Conservation (phyloP, 176 grass and related monocot species). For the Tuctoria greenei region DNA sequence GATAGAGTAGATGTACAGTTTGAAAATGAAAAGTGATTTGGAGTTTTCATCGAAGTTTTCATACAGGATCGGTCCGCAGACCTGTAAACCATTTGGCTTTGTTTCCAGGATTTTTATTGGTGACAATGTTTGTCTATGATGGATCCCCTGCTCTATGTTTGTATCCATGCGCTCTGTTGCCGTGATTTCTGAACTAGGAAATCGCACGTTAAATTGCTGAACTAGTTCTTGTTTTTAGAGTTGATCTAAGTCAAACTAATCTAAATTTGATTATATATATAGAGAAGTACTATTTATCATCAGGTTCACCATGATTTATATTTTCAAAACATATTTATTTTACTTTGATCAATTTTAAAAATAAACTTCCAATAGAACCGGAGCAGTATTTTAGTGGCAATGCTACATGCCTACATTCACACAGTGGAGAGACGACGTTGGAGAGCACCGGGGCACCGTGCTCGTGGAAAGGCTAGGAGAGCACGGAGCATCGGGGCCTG, state of each 20-base stretch:
- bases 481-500: not conserved
- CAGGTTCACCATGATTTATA: too few species aligned
- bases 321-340: too few species aligned
- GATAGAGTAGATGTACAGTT: constrained; percentile 7
- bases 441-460: not conserved
- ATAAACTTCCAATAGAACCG: too few species aligned
- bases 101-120: not conserved
- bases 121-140: not conserved
- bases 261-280: too few species aligned
- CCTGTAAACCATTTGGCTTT: not conserved
- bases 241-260: too few species aligned
- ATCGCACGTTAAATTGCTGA: not conserved
- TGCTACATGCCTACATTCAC: too few species aligned
- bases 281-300: too few species aligned
- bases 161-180: not conserved
- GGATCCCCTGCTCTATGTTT: not conserved
- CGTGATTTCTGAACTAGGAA: not conserved
- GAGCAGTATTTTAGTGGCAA: too few species aligned
- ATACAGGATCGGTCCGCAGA: not conserved
- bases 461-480: not conserved
- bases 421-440: too few species aligned
- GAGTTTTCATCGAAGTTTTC: not conserved
- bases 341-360: too few species aligned
- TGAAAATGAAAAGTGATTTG: not conserved
- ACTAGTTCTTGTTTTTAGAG: too few species aligned